phyloP scores from a whole-genome alignment of 2,329 filamentous ascomycete genomes.

The Aspergillus sergii region DNA sequence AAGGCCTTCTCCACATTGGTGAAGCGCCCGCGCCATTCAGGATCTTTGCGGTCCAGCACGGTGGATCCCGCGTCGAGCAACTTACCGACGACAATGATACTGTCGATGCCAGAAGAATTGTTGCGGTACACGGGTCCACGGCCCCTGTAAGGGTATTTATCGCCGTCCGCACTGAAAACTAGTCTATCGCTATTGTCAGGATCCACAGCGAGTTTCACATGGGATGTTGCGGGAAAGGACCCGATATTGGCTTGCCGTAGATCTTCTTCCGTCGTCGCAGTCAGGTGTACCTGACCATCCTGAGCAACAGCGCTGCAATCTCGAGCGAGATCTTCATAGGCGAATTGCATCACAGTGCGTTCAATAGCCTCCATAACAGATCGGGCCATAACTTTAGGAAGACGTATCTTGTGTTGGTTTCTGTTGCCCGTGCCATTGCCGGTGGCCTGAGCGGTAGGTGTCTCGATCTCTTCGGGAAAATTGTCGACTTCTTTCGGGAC shows the following conservation, averaged over 20 bases:
- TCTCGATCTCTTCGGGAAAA: not conserved
- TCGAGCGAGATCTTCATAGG: slow-evolving; percentile 35
- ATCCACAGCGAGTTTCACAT: slow-evolving; percentile 21
- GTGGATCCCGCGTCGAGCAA: slow-evolving; percentile 42
- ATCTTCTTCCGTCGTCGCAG: slow-evolving; percentile 19
- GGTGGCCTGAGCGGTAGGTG: too few relatives aligned
- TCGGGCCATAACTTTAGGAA: not conserved
- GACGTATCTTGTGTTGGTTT: not conserved
- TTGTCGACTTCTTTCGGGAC: not conserved
- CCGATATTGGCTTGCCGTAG: slow-evolving; percentile 22
- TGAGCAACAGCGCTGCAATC: slow-evolving; percentile 24
- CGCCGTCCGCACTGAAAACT: slow-evolving; percentile 25
- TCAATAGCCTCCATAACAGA: slow-evolving; percentile 26
- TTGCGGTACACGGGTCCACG: slow-evolving; percentile 32
- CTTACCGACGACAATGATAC: slow-evolving; percentile 37
- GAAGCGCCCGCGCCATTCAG: slow-evolving; percentile 19
- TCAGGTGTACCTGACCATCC: slow-evolving; percentile 11
- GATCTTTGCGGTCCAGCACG: slow-evolving; percentile 27
- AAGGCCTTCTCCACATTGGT: slow-evolving; percentile 27
- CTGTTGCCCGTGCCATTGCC: not conserved
- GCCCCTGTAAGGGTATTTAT: slow-evolving; percentile 28
- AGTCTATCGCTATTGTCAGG: not conserved
- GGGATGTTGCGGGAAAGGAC: slow-evolving; percentile 15
- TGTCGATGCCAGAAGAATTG: slow-evolving; percentile 33
- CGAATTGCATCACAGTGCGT: slow-evolving; percentile 27